Percentiles rank a stretch among this genome's conserved stretches.
Evolutionary conservation across 2,329 filamentous ascomycete genomes (phyloP).

Genomic region (Intubia oerlemansii): DNA sequence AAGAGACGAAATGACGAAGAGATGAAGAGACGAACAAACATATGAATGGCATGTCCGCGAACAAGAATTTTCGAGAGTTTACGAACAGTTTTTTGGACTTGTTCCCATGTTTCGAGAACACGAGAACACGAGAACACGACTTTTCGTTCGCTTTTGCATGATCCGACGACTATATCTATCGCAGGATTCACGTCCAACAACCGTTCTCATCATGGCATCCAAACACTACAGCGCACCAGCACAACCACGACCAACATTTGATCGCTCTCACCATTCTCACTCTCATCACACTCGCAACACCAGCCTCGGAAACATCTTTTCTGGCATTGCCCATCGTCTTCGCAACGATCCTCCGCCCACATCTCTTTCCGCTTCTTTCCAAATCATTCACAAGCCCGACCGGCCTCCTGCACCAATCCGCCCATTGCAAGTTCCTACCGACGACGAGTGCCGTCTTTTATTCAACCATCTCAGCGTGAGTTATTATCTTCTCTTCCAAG

Average conservation of each 20-base stretch:
- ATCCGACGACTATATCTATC: too few species aligned
- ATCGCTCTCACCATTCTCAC: background rate
- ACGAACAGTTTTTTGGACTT: background rate
- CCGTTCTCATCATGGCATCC: background rate
- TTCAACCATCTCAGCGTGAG: constrained; percentile 2
- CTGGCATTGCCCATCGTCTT: constrained; percentile 1
- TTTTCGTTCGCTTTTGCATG: too few species aligned
- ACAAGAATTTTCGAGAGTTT: too few species aligned
- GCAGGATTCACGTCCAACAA: background rate
- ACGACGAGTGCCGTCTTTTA: constrained; percentile 10
- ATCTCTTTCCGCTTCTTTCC: background rate
- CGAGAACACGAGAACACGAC: too few species aligned
- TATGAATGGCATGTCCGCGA: too few species aligned
- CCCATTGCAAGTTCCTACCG: constrained; percentile 9
- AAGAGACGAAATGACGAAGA: too few species aligned
- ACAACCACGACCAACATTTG: background rate
- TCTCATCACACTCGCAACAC: constrained; percentile 1
- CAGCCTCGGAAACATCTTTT: constrained; percentile 1
- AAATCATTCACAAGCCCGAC: constrained; percentile 11
- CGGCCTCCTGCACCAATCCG: constrained; percentile 7
- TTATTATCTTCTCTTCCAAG: background rate
- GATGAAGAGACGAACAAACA: too few species aligned
- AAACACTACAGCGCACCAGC: constrained; percentile 4
- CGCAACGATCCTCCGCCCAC: background rate
- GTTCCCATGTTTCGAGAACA: background rate